A percentile compares a stretch with the other conserved stretches of the same genome.
These are phyloP conservation scores for Fusarium nurragi DNA, from an alignment of 2,329 filamentous ascomycete species.

Conservation along the genomic window DNA sequence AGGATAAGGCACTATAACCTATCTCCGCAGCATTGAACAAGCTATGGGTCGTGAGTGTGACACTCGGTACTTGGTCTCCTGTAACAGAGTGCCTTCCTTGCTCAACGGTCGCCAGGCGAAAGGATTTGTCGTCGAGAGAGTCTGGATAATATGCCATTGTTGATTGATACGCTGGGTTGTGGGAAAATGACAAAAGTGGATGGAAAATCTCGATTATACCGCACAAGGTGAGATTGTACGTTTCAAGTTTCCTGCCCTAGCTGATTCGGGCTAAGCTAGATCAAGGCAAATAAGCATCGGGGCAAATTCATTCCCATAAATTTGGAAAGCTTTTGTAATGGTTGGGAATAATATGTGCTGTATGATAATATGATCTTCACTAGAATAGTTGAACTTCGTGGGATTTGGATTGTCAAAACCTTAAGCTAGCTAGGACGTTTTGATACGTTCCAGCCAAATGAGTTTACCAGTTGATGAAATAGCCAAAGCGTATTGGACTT, in stretches of 20 bases:
- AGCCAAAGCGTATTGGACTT: no score
- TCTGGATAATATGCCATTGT: constrained; percentile 13
- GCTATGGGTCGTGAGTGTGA: not conserved
- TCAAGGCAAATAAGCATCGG: not conserved
- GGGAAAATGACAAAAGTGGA: not conserved
- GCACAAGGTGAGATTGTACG: not conserved
- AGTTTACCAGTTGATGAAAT: no score
- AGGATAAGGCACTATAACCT: constrained; percentile 3
- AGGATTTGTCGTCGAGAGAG: not conserved
- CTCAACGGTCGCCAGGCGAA: not conserved
- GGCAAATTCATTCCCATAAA: no score
- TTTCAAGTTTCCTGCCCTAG: not conserved
- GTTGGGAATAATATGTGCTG: no score
- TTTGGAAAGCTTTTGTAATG: no score
- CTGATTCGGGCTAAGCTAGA: not conserved
- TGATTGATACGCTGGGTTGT: not conserved
- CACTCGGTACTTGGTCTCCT: rapidly evolving
- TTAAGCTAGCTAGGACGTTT: no score
- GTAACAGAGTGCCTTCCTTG: rapidly evolving
- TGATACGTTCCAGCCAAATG: no score
- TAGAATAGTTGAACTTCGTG: no score
- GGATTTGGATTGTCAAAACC: no score
- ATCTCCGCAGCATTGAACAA: not conserved
- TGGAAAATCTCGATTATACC: not conserved
- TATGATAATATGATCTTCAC: no score